Evolutionary conservation across 2,329 filamentous ascomycete species (phyloP).

Genomic region (Pseudogymnoascus sp.): DNA sequence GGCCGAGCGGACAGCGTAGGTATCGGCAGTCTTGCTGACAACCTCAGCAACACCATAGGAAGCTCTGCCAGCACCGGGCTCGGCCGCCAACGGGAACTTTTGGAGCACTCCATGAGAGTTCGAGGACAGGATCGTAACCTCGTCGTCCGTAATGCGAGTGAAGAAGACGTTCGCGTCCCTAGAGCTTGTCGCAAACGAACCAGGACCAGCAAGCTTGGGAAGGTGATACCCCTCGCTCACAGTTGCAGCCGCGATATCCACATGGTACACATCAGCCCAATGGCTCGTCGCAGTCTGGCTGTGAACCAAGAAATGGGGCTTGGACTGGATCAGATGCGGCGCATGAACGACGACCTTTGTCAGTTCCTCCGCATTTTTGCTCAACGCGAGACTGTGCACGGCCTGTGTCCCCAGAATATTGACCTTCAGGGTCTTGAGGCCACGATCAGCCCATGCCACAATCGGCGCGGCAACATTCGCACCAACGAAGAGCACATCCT

Average conservation of each 20-base stretch:
- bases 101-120: constrained; percentile 68
- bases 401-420: constrained; percentile 60
- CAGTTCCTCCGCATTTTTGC: constrained; percentile 42
- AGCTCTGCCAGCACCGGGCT: constrained; percentile 38
- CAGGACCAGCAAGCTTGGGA: constrained; percentile 60
- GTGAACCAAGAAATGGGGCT: constrained; percentile 80
- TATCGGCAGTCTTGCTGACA: constrained; percentile 58
- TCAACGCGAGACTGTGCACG: constrained; percentile 47
- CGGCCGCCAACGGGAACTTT: constrained; percentile 57
- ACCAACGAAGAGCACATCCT: constrained; percentile 67
- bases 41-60: constrained; percentile 76
- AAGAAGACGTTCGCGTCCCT: constrained; percentile 81
- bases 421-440: constrained; percentile 56
- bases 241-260: constrained; percentile 62
- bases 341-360: constrained; percentile 62
- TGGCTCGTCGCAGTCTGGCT: constrained; percentile 63
- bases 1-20: constrained; percentile 72
- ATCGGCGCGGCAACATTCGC: constrained; percentile 69
- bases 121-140: constrained; percentile 69
- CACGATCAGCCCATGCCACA: constrained; percentile 65
- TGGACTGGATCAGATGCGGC: constrained; percentile 62
- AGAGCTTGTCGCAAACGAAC: constrained; percentile 72
- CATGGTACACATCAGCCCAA: constrained; percentile 80
- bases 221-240: constrained; percentile 76
- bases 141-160: constrained; percentile 68